Base-by-base conservation (phyloP, 495 filamentous ascomycete genomes). In the Tuber borchii region DNA sequence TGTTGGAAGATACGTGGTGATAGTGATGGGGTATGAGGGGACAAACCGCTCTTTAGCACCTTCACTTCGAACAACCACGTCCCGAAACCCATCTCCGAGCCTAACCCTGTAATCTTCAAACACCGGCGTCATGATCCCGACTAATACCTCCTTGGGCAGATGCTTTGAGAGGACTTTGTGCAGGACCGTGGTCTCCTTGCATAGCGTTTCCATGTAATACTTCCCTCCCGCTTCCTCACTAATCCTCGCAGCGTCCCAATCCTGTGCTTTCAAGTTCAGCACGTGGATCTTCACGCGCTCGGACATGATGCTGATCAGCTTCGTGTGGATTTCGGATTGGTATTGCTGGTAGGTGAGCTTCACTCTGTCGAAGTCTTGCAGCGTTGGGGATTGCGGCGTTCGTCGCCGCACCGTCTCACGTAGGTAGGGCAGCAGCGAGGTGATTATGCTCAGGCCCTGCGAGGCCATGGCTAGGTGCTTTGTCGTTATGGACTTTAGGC, bases 231-330 rank as follows among this genome's bases (percentile, higher is more conserved):
- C 76, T 26, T 81, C 83, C 37, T 83, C 85, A 78, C 72, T 83
- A 73, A 79, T 70, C 78, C 83, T 80, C 69, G 78, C 72, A n/a
- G 85, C 82, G 76, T 94, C 91, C 91, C 93, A 97, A 75, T 92
- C 84, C 61, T 94, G 87, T 74, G 89, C 89, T 82, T 90, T 92
- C 86, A 99, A 90, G 26, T 89, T 88, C 75, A 88, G 91, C 34
- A 93, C 89, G 79, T 93, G 93, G 0, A 89, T 85, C 2, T 88
- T 84, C 10, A 92, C 92, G 1, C 95, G 89, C 19, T 89, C 90
- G 70, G 90, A 90, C 94, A 98, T 97, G 76, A 99, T 98, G 75
- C 97, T 94, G 22, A 97, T 92, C 0, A 99, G 86, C 82, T 99
- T 99, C 73, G 97, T 93, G 81, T 97, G 93, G 74, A 98, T 98